Evolutionary conservation across 1,284 basidiomycete genomes (phyloP).

Genomic region (Lignosus rhinocerotis): DNA sequence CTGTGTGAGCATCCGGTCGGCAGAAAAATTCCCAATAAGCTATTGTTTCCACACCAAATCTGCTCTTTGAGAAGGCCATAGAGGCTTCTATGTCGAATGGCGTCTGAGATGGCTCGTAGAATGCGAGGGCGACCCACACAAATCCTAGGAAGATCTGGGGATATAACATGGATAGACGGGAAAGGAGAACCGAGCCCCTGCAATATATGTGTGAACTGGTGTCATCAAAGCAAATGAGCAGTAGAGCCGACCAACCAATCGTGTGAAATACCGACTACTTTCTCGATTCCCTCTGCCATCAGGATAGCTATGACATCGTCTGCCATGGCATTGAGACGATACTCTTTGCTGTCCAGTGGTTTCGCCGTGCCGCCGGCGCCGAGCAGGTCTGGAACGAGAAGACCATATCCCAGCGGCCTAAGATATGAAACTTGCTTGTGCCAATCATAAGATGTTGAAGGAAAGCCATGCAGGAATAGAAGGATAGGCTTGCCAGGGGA

Average conservation of each 20-base stretch:
- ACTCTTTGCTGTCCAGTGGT: constrained; percentile 41
- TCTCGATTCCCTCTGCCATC: constrained; percentile 38
- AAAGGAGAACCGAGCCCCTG: constrained; percentile 40
- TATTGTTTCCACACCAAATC: constrained; percentile 33
- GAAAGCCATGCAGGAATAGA: constrained; percentile 21
- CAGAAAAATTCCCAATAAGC: constrained; percentile 45
- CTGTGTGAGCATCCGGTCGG: constrained; percentile 29
- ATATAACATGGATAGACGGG: constrained; percentile 38
- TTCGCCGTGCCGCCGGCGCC: constrained; percentile 54
- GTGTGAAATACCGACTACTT: constrained; percentile 45
- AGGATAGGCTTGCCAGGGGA: constrained; percentile 6
- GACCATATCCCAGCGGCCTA: constrained; percentile 42
- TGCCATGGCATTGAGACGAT: constrained; percentile 38
- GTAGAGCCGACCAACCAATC: constrained; percentile 39
- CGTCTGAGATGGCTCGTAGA: constrained; percentile 32
- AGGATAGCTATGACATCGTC: constrained; percentile 47
- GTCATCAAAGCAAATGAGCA: not conserved
- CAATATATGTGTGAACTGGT: not conserved
- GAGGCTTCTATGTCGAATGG: constrained; percentile 29
- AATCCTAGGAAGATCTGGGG: constrained; percentile 41
- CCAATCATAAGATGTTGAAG: constrained; percentile 13
- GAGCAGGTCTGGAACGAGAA: constrained; percentile 52
- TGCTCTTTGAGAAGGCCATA: constrained; percentile 27
- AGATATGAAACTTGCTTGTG: constrained; percentile 33
- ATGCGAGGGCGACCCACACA: constrained; percentile 43